Evolutionary conservation across 257 asterid species (phyloP).

Genomic region (Paulownia fortunei): DNA sequence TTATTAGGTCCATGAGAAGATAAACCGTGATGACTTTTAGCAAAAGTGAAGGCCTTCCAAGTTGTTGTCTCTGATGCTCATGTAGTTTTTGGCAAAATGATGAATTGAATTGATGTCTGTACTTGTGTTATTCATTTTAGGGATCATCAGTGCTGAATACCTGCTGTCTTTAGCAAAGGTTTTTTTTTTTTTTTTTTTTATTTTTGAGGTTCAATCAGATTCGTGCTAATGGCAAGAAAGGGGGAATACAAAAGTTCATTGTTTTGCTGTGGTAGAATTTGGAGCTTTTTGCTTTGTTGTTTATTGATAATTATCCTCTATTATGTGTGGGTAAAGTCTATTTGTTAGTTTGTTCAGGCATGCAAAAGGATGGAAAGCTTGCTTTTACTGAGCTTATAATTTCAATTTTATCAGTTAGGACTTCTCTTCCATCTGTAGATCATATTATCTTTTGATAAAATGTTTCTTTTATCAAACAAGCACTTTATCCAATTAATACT

Average conservation of each 20-base stretch:
- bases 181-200: neutral
- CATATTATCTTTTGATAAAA: neutral
- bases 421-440: neutral
- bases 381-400: neutral
- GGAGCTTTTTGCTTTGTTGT: neutral
- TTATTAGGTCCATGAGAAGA: constrained; percentile 14
- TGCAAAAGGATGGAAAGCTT: neutral
- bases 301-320: neutral
- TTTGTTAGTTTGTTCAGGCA: neutral
- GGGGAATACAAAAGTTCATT: neutral
- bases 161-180: neutral
- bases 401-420: neutral
- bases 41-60: neutral
- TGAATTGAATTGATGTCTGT: neutral
- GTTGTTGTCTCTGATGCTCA: neutral
- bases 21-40: neutral
- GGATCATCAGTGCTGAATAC: neutral
- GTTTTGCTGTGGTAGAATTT: neutral
- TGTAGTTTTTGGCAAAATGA: constrained; percentile 1
- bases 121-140: neutral
- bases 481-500: neutral
- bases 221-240: neutral
- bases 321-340: neutral
- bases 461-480: neutral
- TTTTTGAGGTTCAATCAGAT: neutral